Evolutionary conservation across 192 early-diverging fungal species (phyloP).

Genomic region (Geosiphon pyriformis): DNA sequence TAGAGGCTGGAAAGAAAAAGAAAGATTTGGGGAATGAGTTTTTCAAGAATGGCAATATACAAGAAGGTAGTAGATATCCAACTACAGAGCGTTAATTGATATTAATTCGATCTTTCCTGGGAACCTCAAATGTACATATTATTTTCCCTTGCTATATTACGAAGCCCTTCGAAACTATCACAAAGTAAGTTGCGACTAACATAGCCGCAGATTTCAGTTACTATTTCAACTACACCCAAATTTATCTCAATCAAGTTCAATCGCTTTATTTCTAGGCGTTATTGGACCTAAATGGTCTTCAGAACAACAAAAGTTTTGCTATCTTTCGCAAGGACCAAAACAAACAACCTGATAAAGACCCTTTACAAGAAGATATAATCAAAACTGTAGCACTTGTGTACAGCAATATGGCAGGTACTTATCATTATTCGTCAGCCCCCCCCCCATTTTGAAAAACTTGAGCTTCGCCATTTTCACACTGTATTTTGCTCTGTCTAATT

Average conservation of each 20-base stretch:
- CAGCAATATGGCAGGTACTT: constrained; percentile 31
- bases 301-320: constrained; percentile 26
- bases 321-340: constrained; percentile 19
- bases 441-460: constrained; percentile 29
- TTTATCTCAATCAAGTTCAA: too few species aligned
- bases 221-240: too few species aligned
- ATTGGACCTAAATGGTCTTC: constrained; percentile 31
- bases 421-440: constrained; percentile 25
- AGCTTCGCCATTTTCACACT: constrained; percentile 32
- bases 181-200: constrained; percentile 27
- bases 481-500: too few species aligned
- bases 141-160: not conserved
- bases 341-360: constrained; percentile 14
- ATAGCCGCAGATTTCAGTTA: too few species aligned
- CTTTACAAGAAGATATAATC: constrained; percentile 18
- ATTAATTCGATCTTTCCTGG: not conserved
- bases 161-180: constrained; percentile 39
- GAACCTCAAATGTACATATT: not conserved
- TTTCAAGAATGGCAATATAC: constrained; percentile 33
- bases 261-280: constrained; percentile 30
- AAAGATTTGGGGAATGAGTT: constrained; percentile 39
- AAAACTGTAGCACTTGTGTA: constrained; percentile 12
- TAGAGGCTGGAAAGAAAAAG: constrained; percentile 21
- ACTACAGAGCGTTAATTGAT: not conserved
- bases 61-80: too few species aligned